These are phyloP conservation scores for Cephaloascus albidus DNA, from an alignment of 805 yeast genomes.

Conservation along the genomic window DNA sequence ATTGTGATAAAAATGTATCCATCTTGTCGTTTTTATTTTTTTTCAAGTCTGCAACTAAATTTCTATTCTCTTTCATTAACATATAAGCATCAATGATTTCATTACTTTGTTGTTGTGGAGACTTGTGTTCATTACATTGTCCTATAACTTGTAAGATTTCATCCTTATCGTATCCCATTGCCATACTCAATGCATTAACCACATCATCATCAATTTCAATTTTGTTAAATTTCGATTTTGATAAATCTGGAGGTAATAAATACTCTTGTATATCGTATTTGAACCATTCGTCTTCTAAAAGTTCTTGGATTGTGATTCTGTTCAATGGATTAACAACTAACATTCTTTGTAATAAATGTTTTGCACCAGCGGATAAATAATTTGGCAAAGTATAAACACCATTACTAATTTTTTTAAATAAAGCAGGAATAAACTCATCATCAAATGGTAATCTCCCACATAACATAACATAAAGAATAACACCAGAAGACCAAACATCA, in stretches of 20 bases:
- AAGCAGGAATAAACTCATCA: conserved; percentile 91
- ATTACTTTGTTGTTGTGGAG: conserved; percentile 30
- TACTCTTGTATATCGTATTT: conserved; percentile 72
- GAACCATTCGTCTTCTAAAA: conserved; percentile 94
- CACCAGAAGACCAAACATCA: conserved; percentile 97
- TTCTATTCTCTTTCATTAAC: conserved; percentile 70
- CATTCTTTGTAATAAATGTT: conserved; percentile 76
- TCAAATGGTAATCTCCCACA: conserved; percentile 95
- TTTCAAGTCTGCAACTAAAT: conserved; percentile 59
- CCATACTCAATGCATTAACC: conserved; percentile 60
- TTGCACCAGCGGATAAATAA: conserved; percentile 78
- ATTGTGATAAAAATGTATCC: conserved; percentile 50
- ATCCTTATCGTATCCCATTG: conserved; percentile 85
- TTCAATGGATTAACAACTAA: conserved; percentile 90
- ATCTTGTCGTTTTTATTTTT: conserved; percentile 37
- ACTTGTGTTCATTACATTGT: conserved; percentile 25
- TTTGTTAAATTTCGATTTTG: conserved; percentile 23
- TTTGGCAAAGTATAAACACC: conserved; percentile 91
- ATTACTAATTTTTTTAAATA: conserved; percentile 84
- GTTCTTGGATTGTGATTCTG: conserved; percentile 86
- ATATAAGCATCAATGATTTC: conserved; percentile 84
- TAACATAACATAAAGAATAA: conserved; percentile 87
- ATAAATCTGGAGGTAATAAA: conserved; percentile 50
- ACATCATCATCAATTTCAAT: conserved; percentile 65
- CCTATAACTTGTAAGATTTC: conserved; percentile 70